phyloP scores from a whole-genome alignment of 805 yeast species.

The Starmera amethionina region DNA sequence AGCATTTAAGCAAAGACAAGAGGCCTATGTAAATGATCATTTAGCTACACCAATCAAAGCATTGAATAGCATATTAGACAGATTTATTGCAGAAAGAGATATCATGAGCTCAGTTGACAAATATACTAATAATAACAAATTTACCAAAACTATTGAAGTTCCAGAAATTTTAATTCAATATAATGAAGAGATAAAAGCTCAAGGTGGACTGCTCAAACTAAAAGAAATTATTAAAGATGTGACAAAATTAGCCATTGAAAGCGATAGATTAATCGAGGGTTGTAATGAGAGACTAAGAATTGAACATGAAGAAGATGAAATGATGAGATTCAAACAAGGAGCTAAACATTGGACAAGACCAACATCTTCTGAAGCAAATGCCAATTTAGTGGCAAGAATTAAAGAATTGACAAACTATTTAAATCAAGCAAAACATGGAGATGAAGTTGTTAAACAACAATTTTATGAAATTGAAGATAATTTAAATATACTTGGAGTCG shows the following conservation, averaged over 20 bases:
- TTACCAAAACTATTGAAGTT: constrained; percentile 41
- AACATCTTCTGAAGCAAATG: constrained; percentile 35
- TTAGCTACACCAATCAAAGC: constrained; percentile 38
- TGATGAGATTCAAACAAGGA: constrained; percentile 43
- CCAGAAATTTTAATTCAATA: constrained; percentile 51
- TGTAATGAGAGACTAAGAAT: constrained; percentile 34
- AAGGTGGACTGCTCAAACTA: constrained; percentile 42
- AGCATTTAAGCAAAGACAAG: constrained; percentile 60
- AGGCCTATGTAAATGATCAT: constrained; percentile 36
- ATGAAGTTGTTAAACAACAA: constrained; percentile 37
- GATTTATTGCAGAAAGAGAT: constrained; percentile 36
- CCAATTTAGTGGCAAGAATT: constrained; percentile 29
- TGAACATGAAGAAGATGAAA: constrained; percentile 48
- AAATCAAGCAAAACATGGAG: constrained; percentile 52
- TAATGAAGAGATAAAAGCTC: constrained; percentile 38
- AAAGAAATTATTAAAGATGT: constrained; percentile 36
- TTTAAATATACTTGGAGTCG: constrained; percentile 33
- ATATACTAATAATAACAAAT: constrained; percentile 15
- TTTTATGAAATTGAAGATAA: constrained; percentile 37
- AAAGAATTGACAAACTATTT: constrained; percentile 38
- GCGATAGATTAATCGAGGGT: constrained; percentile 32
- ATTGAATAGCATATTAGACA: constrained; percentile 33
- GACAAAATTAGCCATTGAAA: constrained; percentile 28
- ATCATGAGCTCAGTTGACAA: constrained; percentile 52
- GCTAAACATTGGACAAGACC: constrained; percentile 43